Percentiles rank a stretch among this genome's conserved stretches.
phyloP scores from a whole-genome alignment of 2,329 filamentous ascomycete species.

The Aspergillus sp. region DNA sequence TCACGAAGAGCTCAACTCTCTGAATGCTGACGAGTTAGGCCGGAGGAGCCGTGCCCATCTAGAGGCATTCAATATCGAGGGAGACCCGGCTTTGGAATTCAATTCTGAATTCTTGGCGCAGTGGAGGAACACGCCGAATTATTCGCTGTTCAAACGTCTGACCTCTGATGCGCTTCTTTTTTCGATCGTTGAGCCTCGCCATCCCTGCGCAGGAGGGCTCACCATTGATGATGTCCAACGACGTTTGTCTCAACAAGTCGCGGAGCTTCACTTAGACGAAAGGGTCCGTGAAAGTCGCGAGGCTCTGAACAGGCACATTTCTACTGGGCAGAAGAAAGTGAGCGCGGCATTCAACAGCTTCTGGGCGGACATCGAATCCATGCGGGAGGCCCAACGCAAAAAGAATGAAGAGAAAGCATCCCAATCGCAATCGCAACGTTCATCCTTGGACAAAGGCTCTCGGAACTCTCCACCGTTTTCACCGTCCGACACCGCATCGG shows the following conservation, averaged over 20 bases:
- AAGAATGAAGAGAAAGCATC: conserved; percentile 39
- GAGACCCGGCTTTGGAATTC: conserved; percentile 84
- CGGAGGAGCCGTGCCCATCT: conserved; percentile 53
- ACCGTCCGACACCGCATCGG: conserved; percentile 27
- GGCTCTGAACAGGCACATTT: conserved; percentile 83
- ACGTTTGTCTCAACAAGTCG: conserved; percentile 84
- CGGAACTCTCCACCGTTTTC: conserved; percentile 29
- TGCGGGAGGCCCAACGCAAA: conserved; percentile 72
- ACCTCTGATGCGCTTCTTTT: conserved; percentile 82
- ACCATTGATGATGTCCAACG: conserved; percentile 94
- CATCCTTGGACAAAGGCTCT: conserved; percentile 31
- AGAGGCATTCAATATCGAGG: conserved; percentile 65
- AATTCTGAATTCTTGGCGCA: conserved; percentile 80
- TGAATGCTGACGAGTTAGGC: conserved; percentile 49
- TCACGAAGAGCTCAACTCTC: conserved; percentile 64
- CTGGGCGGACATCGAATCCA: conserved; percentile 84
- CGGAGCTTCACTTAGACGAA: conserved; percentile 91
- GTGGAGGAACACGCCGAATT: conserved; percentile 88
- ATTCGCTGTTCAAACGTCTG: conserved; percentile 78
- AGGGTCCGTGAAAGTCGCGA: conserved; percentile 81
- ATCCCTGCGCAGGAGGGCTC: conserved; percentile 89
- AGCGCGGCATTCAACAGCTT: conserved; percentile 83
- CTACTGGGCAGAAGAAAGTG: conserved; percentile 83
- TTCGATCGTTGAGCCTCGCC: conserved; percentile 87
- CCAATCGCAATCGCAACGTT: conserved; percentile 35